These are phyloP conservation scores for Candida parachauliodes DNA, from an alignment of 805 yeast species.

Conservation along the genomic window DNA sequence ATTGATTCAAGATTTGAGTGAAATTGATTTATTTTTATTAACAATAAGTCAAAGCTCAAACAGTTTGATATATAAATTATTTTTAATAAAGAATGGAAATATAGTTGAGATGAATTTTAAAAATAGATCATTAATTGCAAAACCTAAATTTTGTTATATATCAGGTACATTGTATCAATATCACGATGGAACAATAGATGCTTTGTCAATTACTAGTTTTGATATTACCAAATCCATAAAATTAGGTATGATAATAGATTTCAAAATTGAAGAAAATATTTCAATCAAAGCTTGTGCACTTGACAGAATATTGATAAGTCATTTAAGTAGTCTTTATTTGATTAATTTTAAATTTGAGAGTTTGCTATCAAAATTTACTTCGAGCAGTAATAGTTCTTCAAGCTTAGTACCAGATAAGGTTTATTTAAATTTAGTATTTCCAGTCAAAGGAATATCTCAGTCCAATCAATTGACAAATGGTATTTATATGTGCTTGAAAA, in stretches of 20 bases:
- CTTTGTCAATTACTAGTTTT: conserved; percentile 23
- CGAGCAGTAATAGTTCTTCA: conserved; percentile 17
- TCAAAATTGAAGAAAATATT: conserved; percentile 9
- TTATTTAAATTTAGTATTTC: conserved; percentile 24
- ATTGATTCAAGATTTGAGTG: conserved; percentile 9
- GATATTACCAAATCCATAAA: conserved; percentile 17
- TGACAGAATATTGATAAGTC: conserved; percentile 45
- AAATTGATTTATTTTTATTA: conserved; percentile 3
- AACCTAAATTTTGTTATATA: conserved; percentile 18
- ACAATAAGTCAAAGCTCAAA: background rate
- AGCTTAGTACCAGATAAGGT: conserved; percentile 19
- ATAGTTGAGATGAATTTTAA: conserved; percentile 20
- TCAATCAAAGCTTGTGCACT: conserved; percentile 40
- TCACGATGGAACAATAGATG: conserved; percentile 16
- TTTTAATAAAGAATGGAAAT: conserved; percentile 15
- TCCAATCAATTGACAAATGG: conserved; percentile 40
- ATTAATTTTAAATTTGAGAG: conserved; percentile 45
- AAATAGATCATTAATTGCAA: background rate
- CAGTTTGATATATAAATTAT: conserved; percentile 20
- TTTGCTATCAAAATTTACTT: conserved; percentile 25
- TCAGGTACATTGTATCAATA: conserved; percentile 26
- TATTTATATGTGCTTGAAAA: conserved; percentile 37
- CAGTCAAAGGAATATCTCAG: conserved; percentile 42
- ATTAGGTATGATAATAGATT: conserved; percentile 15
- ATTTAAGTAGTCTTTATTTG: conserved; percentile 37